A percentile compares a stretch with the other conserved stretches of the same genome.
Conservation (phyloP, 495 filamentous ascomycete genomes). For the Penicillium egyptiacum region DNA sequence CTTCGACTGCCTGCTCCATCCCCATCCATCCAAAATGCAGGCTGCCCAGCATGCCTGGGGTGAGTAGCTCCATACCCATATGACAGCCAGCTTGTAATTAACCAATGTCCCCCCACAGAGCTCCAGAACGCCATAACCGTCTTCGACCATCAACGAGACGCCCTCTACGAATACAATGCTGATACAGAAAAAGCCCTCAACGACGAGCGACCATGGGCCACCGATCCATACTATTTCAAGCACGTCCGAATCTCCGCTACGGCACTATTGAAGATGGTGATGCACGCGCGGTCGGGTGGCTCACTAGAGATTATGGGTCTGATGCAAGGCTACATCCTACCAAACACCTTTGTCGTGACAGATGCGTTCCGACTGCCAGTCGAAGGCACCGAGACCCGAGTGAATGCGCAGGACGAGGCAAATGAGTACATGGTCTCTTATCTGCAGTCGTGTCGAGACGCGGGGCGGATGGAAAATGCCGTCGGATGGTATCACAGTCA, state of each 20-base stretch:
- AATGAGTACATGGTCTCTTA: slow-evolving; percentile 96
- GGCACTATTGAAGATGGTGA: slow-evolving; percentile 97
- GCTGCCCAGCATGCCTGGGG: slow-evolving; percentile 62
- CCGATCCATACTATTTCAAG: slow-evolving; percentile 89
- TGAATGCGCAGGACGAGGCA: slow-evolving; percentile 92
- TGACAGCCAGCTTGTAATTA: slow-evolving; percentile 9
- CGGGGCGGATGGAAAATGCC: slow-evolving; percentile 80
- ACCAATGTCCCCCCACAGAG: slow-evolving; percentile 55
- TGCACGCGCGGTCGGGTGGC: slow-evolving; percentile 94
- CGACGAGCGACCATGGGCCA: slow-evolving; percentile 71
- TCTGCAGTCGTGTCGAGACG: slow-evolving; percentile 69
- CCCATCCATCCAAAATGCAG: slow-evolving; percentile 40
- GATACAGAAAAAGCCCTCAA: slow-evolving; percentile 59
- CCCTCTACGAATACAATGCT: slow-evolving; percentile 80
- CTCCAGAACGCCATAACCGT: slow-evolving; percentile 83
- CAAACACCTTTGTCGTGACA: slow-evolving; percentile 85
- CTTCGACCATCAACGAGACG: slow-evolving; percentile 82
- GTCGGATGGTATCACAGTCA: slow-evolving; percentile 99
- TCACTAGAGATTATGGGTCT: slow-evolving; percentile 95
- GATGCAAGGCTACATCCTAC: slow-evolving; percentile 89
- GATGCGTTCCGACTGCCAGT: slow-evolving; percentile 94
- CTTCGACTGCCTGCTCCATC: slow-evolving; percentile 6
- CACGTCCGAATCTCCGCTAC: slow-evolving; percentile 89
- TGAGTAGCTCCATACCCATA: slow-evolving; percentile 30
- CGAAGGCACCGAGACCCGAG: slow-evolving; percentile 95